Conservation (phyloP, 2,329 filamentous ascomycete genomes). For the Xylogone sp. region DNA sequence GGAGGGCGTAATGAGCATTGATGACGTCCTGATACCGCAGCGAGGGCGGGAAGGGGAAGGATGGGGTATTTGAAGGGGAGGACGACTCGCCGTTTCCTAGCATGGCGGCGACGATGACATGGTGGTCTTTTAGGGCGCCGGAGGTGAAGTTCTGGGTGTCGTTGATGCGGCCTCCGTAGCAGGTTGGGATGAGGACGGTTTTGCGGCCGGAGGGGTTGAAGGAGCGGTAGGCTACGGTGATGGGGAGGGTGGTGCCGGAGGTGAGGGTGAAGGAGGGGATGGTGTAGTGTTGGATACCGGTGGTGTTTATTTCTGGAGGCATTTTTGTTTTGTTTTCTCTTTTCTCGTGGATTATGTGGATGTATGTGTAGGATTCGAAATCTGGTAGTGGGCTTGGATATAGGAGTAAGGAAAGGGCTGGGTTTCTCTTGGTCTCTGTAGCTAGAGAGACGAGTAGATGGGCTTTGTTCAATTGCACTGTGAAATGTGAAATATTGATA, state of each 20-base stretch:
- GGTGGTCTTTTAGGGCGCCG: conserved; percentile 36
- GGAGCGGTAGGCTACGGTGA: conserved; percentile 33
- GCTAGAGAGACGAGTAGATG: too few relatives aligned
- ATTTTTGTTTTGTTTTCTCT: background rate
- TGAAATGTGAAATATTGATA: too few relatives aligned
- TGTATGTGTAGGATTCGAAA: too few relatives aligned
- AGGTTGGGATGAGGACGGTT: conserved; percentile 36
- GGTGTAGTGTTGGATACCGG: background rate
- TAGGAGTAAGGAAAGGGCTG: too few relatives aligned
- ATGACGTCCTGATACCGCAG: conserved; percentile 38
- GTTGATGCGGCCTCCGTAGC: conserved; percentile 48
- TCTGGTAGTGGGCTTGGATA: too few relatives aligned
- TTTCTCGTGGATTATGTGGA: too few relatives aligned
- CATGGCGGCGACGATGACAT: conserved; percentile 42
- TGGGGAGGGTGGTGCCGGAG: conserved; percentile 23
- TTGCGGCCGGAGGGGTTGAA: conserved; percentile 29
- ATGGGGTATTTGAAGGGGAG: conserved; percentile 39
- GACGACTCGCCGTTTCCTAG: conserved; percentile 45
- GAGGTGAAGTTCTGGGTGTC: conserved; percentile 44
- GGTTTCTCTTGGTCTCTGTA: too few relatives aligned
- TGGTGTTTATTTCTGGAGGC: background rate
- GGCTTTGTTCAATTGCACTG: too few relatives aligned
- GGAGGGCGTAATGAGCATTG: conserved; percentile 35
- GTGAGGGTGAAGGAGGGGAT: conserved; percentile 24
- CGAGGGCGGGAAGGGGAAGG: conserved; percentile 30